Percentiles rank a stretch among this genome's conserved stretches.
Evolutionary conservation across 2,329 filamentous ascomycete genomes (phyloP).

Genomic region (Massarina eburnea): DNA sequence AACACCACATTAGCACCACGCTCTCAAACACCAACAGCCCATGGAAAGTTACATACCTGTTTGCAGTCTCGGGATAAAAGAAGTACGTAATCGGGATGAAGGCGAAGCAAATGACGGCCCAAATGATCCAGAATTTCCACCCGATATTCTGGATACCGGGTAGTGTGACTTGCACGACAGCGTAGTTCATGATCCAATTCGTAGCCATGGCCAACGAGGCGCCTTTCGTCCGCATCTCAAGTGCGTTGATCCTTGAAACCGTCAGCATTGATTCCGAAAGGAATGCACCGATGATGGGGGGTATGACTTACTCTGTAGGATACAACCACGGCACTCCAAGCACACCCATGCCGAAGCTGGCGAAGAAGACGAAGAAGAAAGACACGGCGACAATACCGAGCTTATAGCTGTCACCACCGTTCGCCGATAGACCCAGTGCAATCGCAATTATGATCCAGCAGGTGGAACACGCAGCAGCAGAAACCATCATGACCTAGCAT

Average conservation of each 20-base stretch:
- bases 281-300: neutral
- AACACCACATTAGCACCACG: neutral
- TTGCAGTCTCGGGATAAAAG: constrained; percentile 56
- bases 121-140: constrained; percentile 59
- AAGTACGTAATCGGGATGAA: constrained; percentile 56
- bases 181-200: constrained; percentile 40
- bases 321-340: constrained; percentile 41
- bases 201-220: constrained; percentile 36
- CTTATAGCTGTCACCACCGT: constrained; percentile 47
- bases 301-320: constrained; percentile 26
- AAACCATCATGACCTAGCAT: constrained; percentile 49
- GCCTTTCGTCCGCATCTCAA: constrained; percentile 40
- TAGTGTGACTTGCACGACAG: constrained; percentile 36
- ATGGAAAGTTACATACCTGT: constrained; percentile 15
- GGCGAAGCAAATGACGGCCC: constrained; percentile 55
- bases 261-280: neutral
- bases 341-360: constrained; percentile 39
- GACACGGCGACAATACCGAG: constrained; percentile 52
- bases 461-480: constrained; percentile 51
- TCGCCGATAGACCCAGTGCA: constrained; percentile 44
- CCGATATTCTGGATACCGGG: constrained; percentile 46
- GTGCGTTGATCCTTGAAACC: constrained; percentile 31
- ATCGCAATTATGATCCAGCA: constrained; percentile 55
- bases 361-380: constrained; percentile 44
- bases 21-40: neutral